These are phyloP conservation scores for Dendrobium catenatum DNA, from an alignment of 106 monocot genomes.

Conservation along the genomic window DNA sequence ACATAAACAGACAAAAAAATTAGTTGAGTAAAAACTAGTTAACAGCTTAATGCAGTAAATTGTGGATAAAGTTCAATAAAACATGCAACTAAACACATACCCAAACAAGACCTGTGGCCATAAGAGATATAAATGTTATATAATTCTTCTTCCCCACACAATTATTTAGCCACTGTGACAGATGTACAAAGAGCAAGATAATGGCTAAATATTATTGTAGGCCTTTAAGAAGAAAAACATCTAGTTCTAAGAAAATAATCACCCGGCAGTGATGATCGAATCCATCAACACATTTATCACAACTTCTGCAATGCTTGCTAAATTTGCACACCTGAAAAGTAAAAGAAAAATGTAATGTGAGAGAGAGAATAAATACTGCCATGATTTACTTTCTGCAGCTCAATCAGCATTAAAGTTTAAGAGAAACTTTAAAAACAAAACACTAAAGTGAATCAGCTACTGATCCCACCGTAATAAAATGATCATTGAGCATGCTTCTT, in stretches of 20 bases:
- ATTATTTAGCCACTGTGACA: slow-evolving; percentile 92
- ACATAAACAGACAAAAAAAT: slow-evolving; percentile 10
- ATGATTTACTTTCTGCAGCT: neutral
- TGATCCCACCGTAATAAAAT: neutral
- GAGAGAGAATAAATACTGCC: neutral
- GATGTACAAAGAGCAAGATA: neutral
- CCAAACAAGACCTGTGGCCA: slow-evolving; percentile 90
- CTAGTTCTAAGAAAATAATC: slow-evolving; percentile 9
- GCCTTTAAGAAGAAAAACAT: neutral
- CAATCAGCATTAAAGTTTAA: neutral
- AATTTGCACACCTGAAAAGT: slow-evolving; percentile 74
- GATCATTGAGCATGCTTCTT: neutral
- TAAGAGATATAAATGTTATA: slow-evolving; percentile 80
- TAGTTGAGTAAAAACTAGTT: neutral
- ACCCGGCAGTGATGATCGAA: slow-evolving; percentile 99
- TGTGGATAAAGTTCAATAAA: neutral
- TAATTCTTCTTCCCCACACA: slow-evolving; percentile 99
- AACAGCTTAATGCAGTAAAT: neutral
- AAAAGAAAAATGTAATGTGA: slow-evolving; percentile 3
- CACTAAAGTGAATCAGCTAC: neutral
- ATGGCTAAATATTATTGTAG: neutral
- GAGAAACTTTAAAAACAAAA: neutral
- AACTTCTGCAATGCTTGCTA: slow-evolving; percentile 98
- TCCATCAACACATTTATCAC: slow-evolving; percentile 98
- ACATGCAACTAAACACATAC: slow-evolving; percentile 20